Evolutionary conservation across 192 early-diverging fungal species (phyloP).

Genomic region (Coemansia sp.): DNA sequence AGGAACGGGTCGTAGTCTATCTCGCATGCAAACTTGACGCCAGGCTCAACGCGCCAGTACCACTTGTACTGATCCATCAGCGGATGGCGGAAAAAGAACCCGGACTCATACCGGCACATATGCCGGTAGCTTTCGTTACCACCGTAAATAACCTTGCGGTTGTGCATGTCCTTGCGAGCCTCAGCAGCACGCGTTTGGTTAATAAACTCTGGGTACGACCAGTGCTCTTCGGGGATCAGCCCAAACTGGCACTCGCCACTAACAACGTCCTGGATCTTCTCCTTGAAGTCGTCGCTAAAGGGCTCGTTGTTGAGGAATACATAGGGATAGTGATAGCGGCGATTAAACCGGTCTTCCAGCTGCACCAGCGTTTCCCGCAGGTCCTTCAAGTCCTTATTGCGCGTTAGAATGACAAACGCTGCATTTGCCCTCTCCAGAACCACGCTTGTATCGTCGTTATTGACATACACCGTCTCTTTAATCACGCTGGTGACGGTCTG

Average conservation of each 20-base stretch:
- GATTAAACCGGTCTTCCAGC: slow-evolving; percentile 75
- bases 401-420: slow-evolving; percentile 68
- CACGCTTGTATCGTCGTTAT: background rate
- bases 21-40: slow-evolving; percentile 70
- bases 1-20: slow-evolving; percentile 75
- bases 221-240: slow-evolving; percentile 64
- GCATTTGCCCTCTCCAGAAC: slow-evolving; percentile 54
- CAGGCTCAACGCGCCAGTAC: slow-evolving; percentile 85
- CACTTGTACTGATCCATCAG: slow-evolving; percentile 67
- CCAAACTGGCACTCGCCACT: slow-evolving; percentile 54
- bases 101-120: slow-evolving; percentile 71
- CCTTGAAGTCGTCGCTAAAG: slow-evolving; percentile 71
- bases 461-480: slow-evolving; percentile 13
- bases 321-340: slow-evolving; percentile 74
- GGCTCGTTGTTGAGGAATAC: slow-evolving; percentile 78
- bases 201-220: slow-evolving; percentile 74
- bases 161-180: slow-evolving; percentile 54
- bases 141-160: slow-evolving; percentile 60
- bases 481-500: slow-evolving; percentile 21
- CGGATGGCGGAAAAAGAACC: slow-evolving; percentile 71
- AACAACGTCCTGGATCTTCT: slow-evolving; percentile 36
- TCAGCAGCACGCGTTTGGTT: slow-evolving; percentile 62
- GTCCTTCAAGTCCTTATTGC: slow-evolving; percentile 67
- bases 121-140: slow-evolving; percentile 62
- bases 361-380: slow-evolving; percentile 63